A percentile compares a stretch with the other conserved stretches of the same genome.
phyloP scores from a whole-genome alignment of 495 filamentous ascomycete species.

The Glonium stellatum region DNA sequence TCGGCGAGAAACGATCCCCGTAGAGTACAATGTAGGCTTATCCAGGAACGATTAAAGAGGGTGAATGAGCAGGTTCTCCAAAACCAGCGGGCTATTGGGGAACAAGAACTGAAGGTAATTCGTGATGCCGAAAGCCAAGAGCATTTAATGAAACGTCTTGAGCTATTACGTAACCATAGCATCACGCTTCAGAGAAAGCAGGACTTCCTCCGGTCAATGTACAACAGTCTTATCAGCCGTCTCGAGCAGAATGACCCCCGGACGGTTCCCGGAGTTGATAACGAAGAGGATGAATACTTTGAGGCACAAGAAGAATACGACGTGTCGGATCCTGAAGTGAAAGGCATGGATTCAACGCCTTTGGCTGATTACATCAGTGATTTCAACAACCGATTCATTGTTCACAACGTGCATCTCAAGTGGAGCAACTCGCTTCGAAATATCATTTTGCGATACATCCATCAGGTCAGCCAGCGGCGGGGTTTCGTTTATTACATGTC shows the following conservation, averaged over 20 bases:
- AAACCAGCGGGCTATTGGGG: slow-evolving; percentile 49
- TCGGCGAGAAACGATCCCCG: slow-evolving; percentile 84
- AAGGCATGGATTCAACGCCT: slow-evolving; percentile 42
- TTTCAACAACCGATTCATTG: slow-evolving; percentile 97
- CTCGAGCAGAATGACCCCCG: slow-evolving; percentile 43
- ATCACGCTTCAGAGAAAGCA: slow-evolving; percentile 65
- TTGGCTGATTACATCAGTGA: slow-evolving; percentile 71
- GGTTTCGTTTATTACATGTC: slow-evolving; percentile 99
- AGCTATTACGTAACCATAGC: slow-evolving; percentile 62
- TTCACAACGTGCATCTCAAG: slow-evolving; percentile 94
- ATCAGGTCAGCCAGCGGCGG: slow-evolving; percentile 91
- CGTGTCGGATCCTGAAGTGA: slow-evolving; percentile 35
- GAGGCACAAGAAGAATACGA: slow-evolving; percentile 46
- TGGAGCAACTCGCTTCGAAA: slow-evolving; percentile 97
- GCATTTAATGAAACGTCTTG: slow-evolving; percentile 54
- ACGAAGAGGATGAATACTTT: slow-evolving; percentile 37
- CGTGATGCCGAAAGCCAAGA: slow-evolving; percentile 42
- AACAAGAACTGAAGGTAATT: slow-evolving; percentile 39
- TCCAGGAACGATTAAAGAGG: slow-evolving; percentile 69
- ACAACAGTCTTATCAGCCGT: slow-evolving; percentile 57
- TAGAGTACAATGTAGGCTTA: slow-evolving; percentile 78
- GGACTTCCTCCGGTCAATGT: slow-evolving; percentile 67
- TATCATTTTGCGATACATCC: slow-evolving; percentile 93
- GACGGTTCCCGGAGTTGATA: slow-evolving; percentile 44
- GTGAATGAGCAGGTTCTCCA: slow-evolving; percentile 68